A percentile compares a stretch with the other conserved stretches of the same genome.
Conservation (phyloP, 2,329 filamentous ascomycete genomes). For the Nemania diffusa region DNA sequence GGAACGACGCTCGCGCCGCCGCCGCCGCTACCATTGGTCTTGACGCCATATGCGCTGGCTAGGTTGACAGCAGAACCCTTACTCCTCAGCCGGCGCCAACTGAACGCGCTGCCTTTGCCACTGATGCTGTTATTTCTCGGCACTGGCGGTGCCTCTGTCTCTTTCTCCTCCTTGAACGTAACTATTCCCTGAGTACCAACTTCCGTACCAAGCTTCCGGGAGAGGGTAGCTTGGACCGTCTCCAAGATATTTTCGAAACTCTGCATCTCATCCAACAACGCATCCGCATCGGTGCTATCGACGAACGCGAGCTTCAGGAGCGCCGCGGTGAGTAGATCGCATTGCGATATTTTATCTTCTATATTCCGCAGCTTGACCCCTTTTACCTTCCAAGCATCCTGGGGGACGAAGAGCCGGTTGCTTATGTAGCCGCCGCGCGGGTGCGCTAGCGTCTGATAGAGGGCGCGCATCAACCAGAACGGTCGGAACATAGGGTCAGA, state of each 20-base stretch:
- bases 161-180: constrained; percentile 56
- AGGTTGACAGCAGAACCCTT: constrained; percentile 82
- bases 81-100: constrained; percentile 88
- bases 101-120: constrained; percentile 82
- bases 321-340: constrained; percentile 89
- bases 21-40: constrained; percentile 51
- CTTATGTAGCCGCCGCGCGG: constrained; percentile 92
- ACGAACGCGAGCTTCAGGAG: constrained; percentile 84
- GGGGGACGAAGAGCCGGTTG: constrained; percentile 88
- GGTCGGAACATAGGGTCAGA: constrained; percentile 89
- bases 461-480: constrained; percentile 96
- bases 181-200: constrained; percentile 79
- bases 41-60: constrained; percentile 61
- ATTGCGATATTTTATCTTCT: constrained; percentile 93
- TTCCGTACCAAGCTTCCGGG: constrained; percentile 90
- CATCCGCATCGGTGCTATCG: constrained; percentile 90
- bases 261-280: constrained; percentile 94
- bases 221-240: constrained; percentile 78
- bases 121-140: constrained; percentile 70
- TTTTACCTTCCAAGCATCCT: constrained; percentile 93
- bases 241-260: constrained; percentile 85
- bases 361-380: constrained; percentile 91
- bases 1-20: constrained; percentile 39
- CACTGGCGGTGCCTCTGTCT: constrained; percentile 52
- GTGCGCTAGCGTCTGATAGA: constrained; percentile 92